Base-by-base conservation (phyloP, 257 asterid genomes). In the Cynanchum wilfordii region DNA sequence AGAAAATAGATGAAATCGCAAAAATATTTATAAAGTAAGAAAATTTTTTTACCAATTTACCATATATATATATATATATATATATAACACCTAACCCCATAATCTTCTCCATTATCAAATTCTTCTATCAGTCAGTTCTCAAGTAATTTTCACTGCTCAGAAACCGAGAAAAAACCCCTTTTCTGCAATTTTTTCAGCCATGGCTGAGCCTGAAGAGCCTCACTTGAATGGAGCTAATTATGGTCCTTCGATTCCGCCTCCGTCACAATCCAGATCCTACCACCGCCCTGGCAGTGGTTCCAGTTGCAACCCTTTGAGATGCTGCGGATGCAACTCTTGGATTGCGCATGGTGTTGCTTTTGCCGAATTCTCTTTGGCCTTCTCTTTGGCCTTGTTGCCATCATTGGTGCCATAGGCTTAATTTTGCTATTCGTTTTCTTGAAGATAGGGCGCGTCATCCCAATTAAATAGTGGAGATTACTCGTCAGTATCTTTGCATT, bases 221-320 rank as follows among this genome's bases (percentile, higher is more conserved):
- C 79, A 76, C 51, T 80, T 93, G 75, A 89, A 94, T 84, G 98
- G 97, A 50, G 95, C 95, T 62, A 89, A 87, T 80, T 94, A 91
- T 82, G 97, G 98, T 70, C 98, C 98, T 3, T 82, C 92, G 29
- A 78, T 91, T 38, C 97, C 96, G 0, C 87, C 87, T 19, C 80
- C 89, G 64, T 0, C 85, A 4, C 87, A 88, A 51, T 4, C 83
- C 38, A 88, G 83, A 78, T 82, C 85, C 88, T 89, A 96, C 78
- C 96, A 78, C 3, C 73, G 86, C 27, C 76, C 78, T 66, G 66
- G 82, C 62, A 68, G 84, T 4, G 79, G 93, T 55, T 80, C 90
- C 49, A 63, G 84, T 73, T 90, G 92, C 84, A 90, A 92, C 71
- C 98, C 97, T 0, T 87, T 86, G 85, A 79, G 81, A 71, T 88